Base-by-base conservation (phyloP, 2,329 filamentous ascomycete genomes). In the Pseudogymnoascus sp. region DNA sequence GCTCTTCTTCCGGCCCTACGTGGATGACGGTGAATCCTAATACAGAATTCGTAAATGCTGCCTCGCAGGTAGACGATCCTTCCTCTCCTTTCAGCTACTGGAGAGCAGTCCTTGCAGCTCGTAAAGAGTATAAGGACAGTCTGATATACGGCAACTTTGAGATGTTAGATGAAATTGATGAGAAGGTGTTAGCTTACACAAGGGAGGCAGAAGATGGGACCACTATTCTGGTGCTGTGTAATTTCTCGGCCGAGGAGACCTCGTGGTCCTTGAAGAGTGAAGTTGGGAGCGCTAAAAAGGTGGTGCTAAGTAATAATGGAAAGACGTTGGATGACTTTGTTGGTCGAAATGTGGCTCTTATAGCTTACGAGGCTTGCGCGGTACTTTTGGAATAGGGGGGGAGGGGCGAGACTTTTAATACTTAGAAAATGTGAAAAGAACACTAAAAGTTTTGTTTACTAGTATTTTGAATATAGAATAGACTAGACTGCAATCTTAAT, bases 11-110 rank as follows among this genome's bases (percentile, higher is more conserved):
- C 1, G 71, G 70, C 3, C 78, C 77, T 62, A 85, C 87, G 4
- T 90, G 87, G 87, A 90, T 90, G 83, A 79, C 81, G 9, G 80
- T 85, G 37, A 84, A 89, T 70, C 81, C 86, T 61, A 80, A 85
- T 69, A 86, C 83, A 70, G 69, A 69, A 3, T 71, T 75, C 18
- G 75, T 86, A 74, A 90, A 90, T 68, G 86, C 83, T 33, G 79
- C 77, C 1, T 67, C 74, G 1, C 82, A 87, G 69, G 69, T 75
- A 3, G 67, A 67, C 5, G 76, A 83, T 64, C 69, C 69, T 1
- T 68, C 75, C 8, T 85, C 81, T 5, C 78, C 85, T 25, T 81
- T 86, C 68, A 74, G 77, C 63, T 87, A 83, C 71, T 90, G 86
- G 78, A 79, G 80, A 60, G 72, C 73, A 0, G 79, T 86, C 61